Evolutionary conservation across 192 early-diverging fungal species (phyloP), one percentile per base, ranked within the genome.

Genomic region (Backusella tuberculispora): DNA sequence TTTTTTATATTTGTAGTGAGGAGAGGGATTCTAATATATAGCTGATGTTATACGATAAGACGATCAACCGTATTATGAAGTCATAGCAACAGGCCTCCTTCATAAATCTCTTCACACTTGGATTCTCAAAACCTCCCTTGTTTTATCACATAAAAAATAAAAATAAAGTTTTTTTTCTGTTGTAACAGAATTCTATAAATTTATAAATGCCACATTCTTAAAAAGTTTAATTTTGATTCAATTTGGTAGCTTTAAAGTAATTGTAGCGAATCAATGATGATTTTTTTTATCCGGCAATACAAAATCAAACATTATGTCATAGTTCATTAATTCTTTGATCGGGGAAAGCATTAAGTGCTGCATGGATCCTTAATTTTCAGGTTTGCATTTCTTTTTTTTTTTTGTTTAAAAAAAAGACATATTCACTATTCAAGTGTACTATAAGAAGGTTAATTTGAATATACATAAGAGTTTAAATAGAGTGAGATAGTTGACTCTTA

Each of bases 121-220:
- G 5, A 24, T 56, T 56, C 53, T 56, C 0, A 24, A 56, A 56
- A 56, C 53, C 10, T 56, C 53, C 7, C 17, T 56, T 56, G 24
- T 7, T 56, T 56, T 9, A 10, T n/a, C 4, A 24, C 21, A 19
- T 9, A 19, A 19, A 50, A 50, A 19, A 50, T 19, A 19, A 17
- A 50, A 24, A 56, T 21, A 12, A 56, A 56, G 4, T 8, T 24
- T 56, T 8, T 12, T 60, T 60, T 19, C 8, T 26, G 53, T 56
- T 56, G 53, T 7, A 56, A 56, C 12, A 56, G 21, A 56, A 56
- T 56, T 56, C 50, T 21, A 56, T 56, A 56, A 56, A 56, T 21
- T 24, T 56, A 56, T 26, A 26, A 56, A 56, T 56, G 53, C 21
- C 53, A 24, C 21, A 60, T 60, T 60, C 53, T 60, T 53, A 13